These are phyloP conservation scores for Alternaria burnsii DNA, from an alignment of 2,329 filamentous ascomycete genomes.

Conservation along the genomic window DNA sequence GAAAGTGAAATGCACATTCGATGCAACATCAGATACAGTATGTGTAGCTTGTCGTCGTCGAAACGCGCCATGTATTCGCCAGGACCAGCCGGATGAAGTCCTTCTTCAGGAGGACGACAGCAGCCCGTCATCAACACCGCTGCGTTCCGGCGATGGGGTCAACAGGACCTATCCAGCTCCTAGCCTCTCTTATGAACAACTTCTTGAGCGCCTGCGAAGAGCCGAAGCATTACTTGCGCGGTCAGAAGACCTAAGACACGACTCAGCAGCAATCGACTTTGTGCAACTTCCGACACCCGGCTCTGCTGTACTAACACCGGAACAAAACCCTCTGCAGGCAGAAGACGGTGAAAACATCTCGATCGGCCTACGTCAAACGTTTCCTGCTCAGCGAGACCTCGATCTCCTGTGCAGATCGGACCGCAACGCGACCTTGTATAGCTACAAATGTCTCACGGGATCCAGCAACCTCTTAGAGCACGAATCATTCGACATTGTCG, in stretches of 20 bases:
- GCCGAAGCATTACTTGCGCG: constrained; percentile 16
- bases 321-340: background rate
- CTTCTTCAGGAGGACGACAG: background rate
- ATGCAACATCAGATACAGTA: constrained; percentile 7
- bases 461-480: constrained; percentile 12
- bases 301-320: background rate
- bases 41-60: constrained; percentile 17
- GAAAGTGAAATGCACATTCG: constrained; percentile 31
- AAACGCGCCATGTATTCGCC: constrained; percentile 27
- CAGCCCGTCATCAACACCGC: background rate
- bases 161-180: background rate
- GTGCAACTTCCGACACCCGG: constrained; percentile 2
- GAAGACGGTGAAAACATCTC: constrained; percentile 16
- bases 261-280: constrained; percentile 2
- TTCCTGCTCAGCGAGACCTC: constrained; percentile 9
- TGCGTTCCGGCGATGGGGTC: background rate
- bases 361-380: constrained; percentile 11
- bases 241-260: background rate
- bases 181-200: constrained; percentile 2
- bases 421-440: constrained; percentile 5
- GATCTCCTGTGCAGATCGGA: background rate
- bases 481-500: constrained; percentile 10
- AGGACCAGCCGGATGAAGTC: constrained; percentile 26
- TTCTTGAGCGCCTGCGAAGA: constrained; percentile 17
- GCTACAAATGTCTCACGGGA: constrained; percentile 20